Evolutionary conservation across 2,329 filamentous ascomycete species (phyloP).

Genomic region (Penicillium concentricum): DNA sequence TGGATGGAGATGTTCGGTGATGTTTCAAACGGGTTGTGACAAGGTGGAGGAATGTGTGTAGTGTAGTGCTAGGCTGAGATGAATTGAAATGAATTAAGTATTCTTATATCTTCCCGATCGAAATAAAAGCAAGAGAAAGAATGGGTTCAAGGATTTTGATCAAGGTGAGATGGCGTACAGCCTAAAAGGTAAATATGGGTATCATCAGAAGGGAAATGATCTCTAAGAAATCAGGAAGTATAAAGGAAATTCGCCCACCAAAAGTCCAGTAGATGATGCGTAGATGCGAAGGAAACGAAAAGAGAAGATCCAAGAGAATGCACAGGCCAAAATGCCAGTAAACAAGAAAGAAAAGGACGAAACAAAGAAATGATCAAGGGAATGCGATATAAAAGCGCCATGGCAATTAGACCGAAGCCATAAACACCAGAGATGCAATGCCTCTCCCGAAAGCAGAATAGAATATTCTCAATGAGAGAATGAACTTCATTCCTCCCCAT

Average conservation of each 20-base stretch:
- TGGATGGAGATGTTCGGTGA: not conserved
- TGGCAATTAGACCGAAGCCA: not conserved
- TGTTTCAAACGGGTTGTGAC: not conserved
- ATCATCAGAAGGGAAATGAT: constrained; percentile 28
- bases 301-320: constrained; percentile 4
- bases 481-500: constrained; percentile 19
- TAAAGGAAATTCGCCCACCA: constrained; percentile 3
- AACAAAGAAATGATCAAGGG: not conserved
- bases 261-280: constrained; percentile 4
- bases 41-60: not conserved
- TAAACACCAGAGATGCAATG: not conserved
- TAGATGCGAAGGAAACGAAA: constrained; percentile 11
- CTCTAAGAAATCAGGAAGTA: constrained; percentile 7
- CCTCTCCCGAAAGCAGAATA: not conserved
- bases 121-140: not conserved
- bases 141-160: constrained; percentile 5
- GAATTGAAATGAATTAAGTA: not conserved
- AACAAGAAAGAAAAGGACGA: not conserved
- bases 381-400: not conserved
- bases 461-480: not conserved
- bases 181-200: constrained; percentile 26
- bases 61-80: not conserved
- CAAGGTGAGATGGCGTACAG: constrained; percentile 8
- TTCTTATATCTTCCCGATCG: not conserved
- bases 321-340: constrained; percentile 1